phyloP scores from a whole-genome alignment of 495 filamentous ascomycete species.

The Penicillium manginii region DNA sequence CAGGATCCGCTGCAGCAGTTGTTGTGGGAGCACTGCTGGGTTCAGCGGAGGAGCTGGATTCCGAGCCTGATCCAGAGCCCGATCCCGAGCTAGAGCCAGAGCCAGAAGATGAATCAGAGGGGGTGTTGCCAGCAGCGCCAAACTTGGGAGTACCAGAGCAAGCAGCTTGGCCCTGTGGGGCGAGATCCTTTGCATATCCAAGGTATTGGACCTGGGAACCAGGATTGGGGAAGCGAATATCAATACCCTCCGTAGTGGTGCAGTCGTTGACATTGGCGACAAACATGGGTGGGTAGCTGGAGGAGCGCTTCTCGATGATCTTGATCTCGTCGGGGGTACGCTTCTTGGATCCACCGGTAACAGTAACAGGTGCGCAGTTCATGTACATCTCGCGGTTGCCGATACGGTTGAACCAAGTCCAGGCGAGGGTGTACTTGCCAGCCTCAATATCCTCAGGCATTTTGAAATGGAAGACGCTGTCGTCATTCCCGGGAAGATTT shows the following conservation, averaged over 20 bases:
- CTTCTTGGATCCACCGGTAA: constrained; percentile 56
- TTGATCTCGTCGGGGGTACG: constrained; percentile 31
- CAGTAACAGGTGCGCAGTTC: constrained; percentile 79
- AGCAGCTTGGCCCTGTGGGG: constrained; percentile 27
- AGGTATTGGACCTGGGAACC: constrained; percentile 59
- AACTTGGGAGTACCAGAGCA: constrained; percentile 40
- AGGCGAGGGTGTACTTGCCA: constrained; percentile 72
- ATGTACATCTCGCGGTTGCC: constrained; percentile 95
- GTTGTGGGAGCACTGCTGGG: constrained; percentile 23
- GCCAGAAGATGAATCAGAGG: constrained; percentile 13
- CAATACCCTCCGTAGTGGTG: constrained; percentile 58
- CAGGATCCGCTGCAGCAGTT: constrained; percentile 33
- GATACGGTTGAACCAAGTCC: constrained; percentile 90
- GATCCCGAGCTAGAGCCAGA: constrained; percentile 13
- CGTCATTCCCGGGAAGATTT: constrained; percentile 34
- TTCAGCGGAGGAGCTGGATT: constrained; percentile 13
- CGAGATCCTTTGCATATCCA: constrained; percentile 33
- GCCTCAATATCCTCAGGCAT: constrained; percentile 46
- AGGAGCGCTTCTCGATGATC: constrained; percentile 36
- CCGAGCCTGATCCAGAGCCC: too few species aligned
- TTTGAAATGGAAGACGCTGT: constrained; percentile 40
- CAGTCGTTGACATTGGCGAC: constrained; percentile 73
- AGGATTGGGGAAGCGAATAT: constrained; percentile 73
- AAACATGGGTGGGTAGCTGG: constrained; percentile 75
- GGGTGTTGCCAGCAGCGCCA: constrained; percentile 26